phyloP scores from a whole-genome alignment of 108 stramenopile species.

The Skeletonema potamos region DNA sequence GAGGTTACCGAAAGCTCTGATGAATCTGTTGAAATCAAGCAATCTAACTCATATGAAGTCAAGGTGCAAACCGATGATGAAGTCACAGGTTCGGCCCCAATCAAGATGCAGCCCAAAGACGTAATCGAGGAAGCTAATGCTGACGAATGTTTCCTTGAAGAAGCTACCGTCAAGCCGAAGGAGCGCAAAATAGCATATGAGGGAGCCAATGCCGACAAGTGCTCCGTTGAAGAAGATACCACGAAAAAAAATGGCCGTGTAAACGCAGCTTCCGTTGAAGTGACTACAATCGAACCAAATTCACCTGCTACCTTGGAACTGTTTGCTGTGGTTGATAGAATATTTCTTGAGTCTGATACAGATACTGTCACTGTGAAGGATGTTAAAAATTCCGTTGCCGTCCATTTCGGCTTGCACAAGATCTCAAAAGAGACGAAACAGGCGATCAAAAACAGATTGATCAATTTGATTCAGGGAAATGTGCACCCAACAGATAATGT shows the following conservation, averaged over 20 bases:
- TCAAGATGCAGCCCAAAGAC: not conserved
- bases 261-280: not conserved
- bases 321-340: slow-evolving; percentile 22
- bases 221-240: not conserved
- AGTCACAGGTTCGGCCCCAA: not conserved
- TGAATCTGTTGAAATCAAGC: not conserved
- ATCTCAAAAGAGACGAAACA: slow-evolving; percentile 37
- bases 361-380: slow-evolving; percentile 45
- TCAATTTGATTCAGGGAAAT: slow-evolving; percentile 34
- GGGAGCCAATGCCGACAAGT: not conserved
- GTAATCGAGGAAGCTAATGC: too few species aligned
- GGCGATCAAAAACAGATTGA: slow-evolving; percentile 36
- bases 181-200: not conserved
- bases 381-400: slow-evolving; percentile 23
- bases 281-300: not conserved
- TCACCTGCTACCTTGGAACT: slow-evolving; percentile 21
- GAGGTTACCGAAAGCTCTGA: not conserved
- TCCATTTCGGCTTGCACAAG: slow-evolving; percentile 22
- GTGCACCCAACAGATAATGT: slow-evolving; percentile 3
- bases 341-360: slow-evolving; percentile 36
- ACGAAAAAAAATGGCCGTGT: not conserved
- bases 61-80: not conserved
- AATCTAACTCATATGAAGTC: not conserved
- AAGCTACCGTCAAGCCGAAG: not conserved
- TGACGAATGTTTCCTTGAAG: not conserved